Base-by-base conservation (phyloP, 495 filamentous ascomycete species). In the Penicillium fimorum region DNA sequence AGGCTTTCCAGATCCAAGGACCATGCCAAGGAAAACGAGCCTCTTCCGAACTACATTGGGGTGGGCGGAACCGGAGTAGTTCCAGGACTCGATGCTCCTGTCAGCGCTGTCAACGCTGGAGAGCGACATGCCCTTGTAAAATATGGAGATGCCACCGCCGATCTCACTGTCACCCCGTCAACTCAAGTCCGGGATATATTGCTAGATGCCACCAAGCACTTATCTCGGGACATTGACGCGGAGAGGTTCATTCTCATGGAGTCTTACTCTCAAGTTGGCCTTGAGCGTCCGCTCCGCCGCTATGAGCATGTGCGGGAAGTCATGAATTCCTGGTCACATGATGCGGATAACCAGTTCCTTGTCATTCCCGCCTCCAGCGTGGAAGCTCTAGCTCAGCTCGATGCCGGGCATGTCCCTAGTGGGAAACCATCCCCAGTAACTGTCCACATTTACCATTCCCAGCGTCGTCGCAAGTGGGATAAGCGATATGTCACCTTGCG, bases 271-370 rank as follows among this genome's bases (percentile, higher is more conserved):
- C 78, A 83, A 37, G 72, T 93, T 1, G 91, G 91, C n/a, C 76
- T 98, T 4, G 88, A 95, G 65, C 84, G 94, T 44, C 85, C 89
- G 4, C 68, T 98, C 24, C 89, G 94, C 12, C 85, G 82, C 8
- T 97, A 96, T 68, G 94, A 98, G 73, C 84, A 82, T 57, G 79
- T 97, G 25, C 83, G 91, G 35, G 91, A 96, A 69, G 82, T 96
- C 25, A 79, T 97, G 80, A 95, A 93, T 68, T 94, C 91, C 4
- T 98, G 94, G 94, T 85, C 93, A 33, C 72, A 78, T 15, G 92
- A 96, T 66, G 75, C 77, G 1, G 82, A 88, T 58, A 93, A 94
- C 65, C 70, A 75, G 1, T 75, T 97, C 17, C 65, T 87, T 15
- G 70, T 96, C 18, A 82, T 75, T 55, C 76, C 72, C 63, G 76